Conservation (phyloP, 371 early-diverging fungal species). For the Capillidium heterosporum region DNA sequence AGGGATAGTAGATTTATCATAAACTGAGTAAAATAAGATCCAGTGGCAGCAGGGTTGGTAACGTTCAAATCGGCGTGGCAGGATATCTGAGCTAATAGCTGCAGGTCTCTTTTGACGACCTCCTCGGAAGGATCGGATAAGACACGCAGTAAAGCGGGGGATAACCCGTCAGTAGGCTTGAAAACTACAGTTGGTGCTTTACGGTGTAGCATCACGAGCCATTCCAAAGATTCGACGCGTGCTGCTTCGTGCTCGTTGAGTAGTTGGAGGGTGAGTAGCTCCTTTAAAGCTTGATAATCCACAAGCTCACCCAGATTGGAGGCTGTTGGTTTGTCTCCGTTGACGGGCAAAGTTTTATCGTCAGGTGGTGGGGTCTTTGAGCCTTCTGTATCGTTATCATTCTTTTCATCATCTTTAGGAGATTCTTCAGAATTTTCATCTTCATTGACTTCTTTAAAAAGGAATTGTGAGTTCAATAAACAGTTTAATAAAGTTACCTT, state of each 20-base stretch:
- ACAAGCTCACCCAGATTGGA: slow-evolving; percentile 13
- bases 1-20: slow-evolving; percentile 60
- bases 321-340: slow-evolving; percentile 16
- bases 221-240: slow-evolving; percentile 67
- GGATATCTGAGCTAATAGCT: slow-evolving; percentile 83
- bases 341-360: background rate
- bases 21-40: slow-evolving; percentile 55
- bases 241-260: slow-evolving; percentile 73
- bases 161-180: slow-evolving; percentile 56
- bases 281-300: slow-evolving; percentile 58
- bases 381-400: background rate
- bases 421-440: too few relatives aligned
- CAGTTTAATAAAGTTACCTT: background rate
- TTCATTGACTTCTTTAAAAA: too few relatives aligned
- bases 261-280: slow-evolving; percentile 52
- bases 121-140: slow-evolving; percentile 77
- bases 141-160: slow-evolving; percentile 62
- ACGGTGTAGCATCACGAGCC: slow-evolving; percentile 80
- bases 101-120: slow-evolving; percentile 69
- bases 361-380: slow-evolving; percentile 1
- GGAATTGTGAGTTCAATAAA: too few relatives aligned
- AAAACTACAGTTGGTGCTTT: slow-evolving; percentile 62
- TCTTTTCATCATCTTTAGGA: slow-evolving; percentile 2
- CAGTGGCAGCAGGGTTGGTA: slow-evolving; percentile 5
- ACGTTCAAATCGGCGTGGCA: slow-evolving; percentile 33